phyloP scores from a whole-genome alignment of 2,329 filamentous ascomycete species.

The Xylariaceae sp. region DNA sequence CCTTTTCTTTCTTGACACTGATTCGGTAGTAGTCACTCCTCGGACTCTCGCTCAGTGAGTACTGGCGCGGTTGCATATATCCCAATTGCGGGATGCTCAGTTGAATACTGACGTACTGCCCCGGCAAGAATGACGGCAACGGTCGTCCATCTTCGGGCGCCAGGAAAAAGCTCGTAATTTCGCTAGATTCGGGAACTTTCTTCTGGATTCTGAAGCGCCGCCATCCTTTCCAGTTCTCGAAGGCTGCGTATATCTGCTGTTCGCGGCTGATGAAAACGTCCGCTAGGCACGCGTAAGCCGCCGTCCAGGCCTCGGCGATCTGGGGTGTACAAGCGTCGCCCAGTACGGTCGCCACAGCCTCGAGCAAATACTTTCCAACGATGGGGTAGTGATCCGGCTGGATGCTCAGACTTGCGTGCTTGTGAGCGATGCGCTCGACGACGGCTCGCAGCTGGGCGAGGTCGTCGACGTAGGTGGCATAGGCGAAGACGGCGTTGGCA shows the following conservation, averaged over 20 bases:
- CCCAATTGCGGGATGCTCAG: slow-evolving; percentile 57
- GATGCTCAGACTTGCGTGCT: slow-evolving; percentile 70
- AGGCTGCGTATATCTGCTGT: slow-evolving; percentile 51
- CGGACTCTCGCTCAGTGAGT: slow-evolving; percentile 63
- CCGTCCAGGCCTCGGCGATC: slow-evolving; percentile 66
- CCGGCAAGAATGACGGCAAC: slow-evolving; percentile 61
- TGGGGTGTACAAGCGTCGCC: slow-evolving; percentile 63
- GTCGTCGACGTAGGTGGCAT: slow-evolving; percentile 69
- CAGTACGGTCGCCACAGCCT: slow-evolving; percentile 63
- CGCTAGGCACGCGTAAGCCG: slow-evolving; percentile 68
- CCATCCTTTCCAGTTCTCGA: slow-evolving; percentile 43
- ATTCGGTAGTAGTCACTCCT: slow-evolving; percentile 60
- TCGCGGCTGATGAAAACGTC: slow-evolving; percentile 67
- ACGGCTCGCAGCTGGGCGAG: slow-evolving; percentile 52
- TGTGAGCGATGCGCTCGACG: slow-evolving; percentile 68
- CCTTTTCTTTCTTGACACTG: slow-evolving; percentile 64
- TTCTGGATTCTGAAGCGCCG: slow-evolving; percentile 51
- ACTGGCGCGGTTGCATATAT: slow-evolving; percentile 69
- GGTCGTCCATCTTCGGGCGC: slow-evolving; percentile 42
- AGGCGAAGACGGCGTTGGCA: slow-evolving; percentile 65
- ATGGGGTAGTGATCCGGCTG: slow-evolving; percentile 65
- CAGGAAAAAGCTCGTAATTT: slow-evolving; percentile 67
- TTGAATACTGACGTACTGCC: slow-evolving; percentile 69
- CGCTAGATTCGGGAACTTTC: slow-evolving; percentile 57
- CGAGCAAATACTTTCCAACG: slow-evolving; percentile 64